phyloP scores from a whole-genome alignment of 345 rosid species.

The Gossypium raimondii region DNA sequence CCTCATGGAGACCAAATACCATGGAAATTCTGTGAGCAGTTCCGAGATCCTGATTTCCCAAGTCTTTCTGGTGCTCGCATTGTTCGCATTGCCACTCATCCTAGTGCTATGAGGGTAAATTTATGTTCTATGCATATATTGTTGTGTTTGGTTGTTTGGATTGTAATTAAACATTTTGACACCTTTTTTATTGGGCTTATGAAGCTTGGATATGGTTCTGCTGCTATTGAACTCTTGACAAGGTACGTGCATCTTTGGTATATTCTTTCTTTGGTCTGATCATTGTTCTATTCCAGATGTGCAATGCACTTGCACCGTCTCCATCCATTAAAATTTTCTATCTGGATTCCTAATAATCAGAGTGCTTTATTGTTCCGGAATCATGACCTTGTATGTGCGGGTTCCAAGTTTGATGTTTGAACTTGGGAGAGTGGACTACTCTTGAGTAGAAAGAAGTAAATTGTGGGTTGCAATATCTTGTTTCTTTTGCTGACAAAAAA shows the following conservation, averaged over 20 bases:
- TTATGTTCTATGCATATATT: not conserved
- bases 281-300: not conserved
- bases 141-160: slow-evolving; percentile 1
- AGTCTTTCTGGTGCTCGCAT: slow-evolving; percentile 94
- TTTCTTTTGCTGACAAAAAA: not conserved
- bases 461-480: not conserved
- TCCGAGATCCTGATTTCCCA: slow-evolving; percentile 76
- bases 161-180: slow-evolving; percentile 24
- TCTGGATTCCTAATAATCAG: not conserved
- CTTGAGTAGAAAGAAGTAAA: not conserved
- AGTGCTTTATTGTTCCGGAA: not conserved
- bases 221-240: slow-evolving; percentile 78
- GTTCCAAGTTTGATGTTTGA: not conserved
- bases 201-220: slow-evolving; percentile 97
- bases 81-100: slow-evolving; percentile 97
- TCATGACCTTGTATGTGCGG: slow-evolving; percentile 1
- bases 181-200: slow-evolving; percentile 16
- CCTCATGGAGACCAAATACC: slow-evolving; percentile 98
- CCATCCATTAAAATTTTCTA: not conserved
- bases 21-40: slow-evolving; percentile 95
- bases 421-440: not conserved
- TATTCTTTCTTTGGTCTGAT: not conserved
- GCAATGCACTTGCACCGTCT: not conserved
- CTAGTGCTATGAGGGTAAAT: slow-evolving; percentile 86
- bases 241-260: slow-evolving; percentile 44